Percentiles rank a stretch among this genome's conserved stretches.
Evolutionary conservation across 2,329 filamentous ascomycete species (phyloP).

Genomic region (Colletotrichum cereale): DNA sequence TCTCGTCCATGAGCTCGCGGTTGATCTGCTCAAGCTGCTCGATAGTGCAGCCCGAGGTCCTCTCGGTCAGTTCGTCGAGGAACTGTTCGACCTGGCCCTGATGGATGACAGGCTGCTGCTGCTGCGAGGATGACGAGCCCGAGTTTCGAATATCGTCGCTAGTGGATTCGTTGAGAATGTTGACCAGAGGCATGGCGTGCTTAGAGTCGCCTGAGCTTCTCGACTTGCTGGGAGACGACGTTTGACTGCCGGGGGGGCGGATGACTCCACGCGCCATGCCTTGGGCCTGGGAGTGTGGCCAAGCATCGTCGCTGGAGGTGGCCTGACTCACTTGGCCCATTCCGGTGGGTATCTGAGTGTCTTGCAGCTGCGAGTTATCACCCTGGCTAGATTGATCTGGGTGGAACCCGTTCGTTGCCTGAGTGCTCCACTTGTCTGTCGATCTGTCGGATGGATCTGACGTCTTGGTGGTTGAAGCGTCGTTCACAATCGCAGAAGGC

Average conservation of each 20-base stretch:
- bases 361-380: conserved; percentile 61
- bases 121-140: conserved; percentile 38
- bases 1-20: conserved; percentile 87
- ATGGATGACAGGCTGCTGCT: conserved; percentile 59
- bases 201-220: conserved; percentile 50
- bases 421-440: conserved; percentile 76
- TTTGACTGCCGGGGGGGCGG: conserved; percentile 50
- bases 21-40: conserved; percentile 97
- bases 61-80: conserved; percentile 71
- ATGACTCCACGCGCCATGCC: conserved; percentile 58
- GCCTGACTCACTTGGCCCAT: conserved; percentile 55
- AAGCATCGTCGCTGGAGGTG: conserved; percentile 65
- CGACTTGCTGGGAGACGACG: conserved; percentile 51
- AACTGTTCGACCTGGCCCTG: conserved; percentile 67
- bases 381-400: conserved; percentile 55
- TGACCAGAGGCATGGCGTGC: conserved; percentile 51
- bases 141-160: conserved; percentile 50
- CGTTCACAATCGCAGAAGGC: conserved; percentile 76
- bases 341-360: conserved; percentile 61
- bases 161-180: conserved; percentile 56
- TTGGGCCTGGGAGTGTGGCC: conserved; percentile 70
- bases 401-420: conserved; percentile 77
- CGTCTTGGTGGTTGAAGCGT: conserved; percentile 94
- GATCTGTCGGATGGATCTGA: conserved; percentile 76
- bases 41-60: conserved; percentile 83